Conservation (phyloP, 2,329 filamentous ascomycete species). For the Colletotrichum acutatum region DNA sequence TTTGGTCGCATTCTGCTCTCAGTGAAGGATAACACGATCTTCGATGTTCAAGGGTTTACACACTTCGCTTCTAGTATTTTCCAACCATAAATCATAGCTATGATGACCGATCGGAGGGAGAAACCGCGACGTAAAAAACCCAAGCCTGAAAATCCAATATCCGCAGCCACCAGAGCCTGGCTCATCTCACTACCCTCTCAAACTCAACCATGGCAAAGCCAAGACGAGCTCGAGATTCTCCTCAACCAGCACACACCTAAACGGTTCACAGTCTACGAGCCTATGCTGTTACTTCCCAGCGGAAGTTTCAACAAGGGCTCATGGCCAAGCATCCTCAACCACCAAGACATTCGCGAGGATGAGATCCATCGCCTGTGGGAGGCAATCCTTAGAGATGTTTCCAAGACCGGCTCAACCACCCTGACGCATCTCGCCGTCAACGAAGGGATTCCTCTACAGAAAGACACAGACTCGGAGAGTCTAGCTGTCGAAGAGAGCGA, state of each 20-base stretch:
- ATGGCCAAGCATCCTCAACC: slow-evolving; percentile 53
- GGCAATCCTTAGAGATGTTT: slow-evolving; percentile 59
- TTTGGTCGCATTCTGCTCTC: not conserved
- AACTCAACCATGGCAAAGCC: slow-evolving; percentile 12
- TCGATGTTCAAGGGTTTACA: not conserved
- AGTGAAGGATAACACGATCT: not conserved
- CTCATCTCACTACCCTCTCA: slow-evolving; percentile 40
- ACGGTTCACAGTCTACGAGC: slow-evolving; percentile 69
- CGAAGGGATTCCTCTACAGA: slow-evolving; percentile 67
- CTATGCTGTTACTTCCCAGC: slow-evolving; percentile 69
- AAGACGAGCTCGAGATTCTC: slow-evolving; percentile 43
- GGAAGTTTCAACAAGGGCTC: slow-evolving; percentile 61
- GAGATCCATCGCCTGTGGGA: slow-evolving; percentile 56
- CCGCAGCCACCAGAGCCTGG: slow-evolving; percentile 49
- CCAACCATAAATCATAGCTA: too few relatives aligned
- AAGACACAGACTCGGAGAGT: slow-evolving; percentile 2
- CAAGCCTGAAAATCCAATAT: slow-evolving; percentile 50
- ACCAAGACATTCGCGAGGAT: slow-evolving; percentile 36
- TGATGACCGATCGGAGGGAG: slow-evolving; percentile 26
- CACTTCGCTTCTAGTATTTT: not conserved
- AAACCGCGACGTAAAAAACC: slow-evolving; percentile 32
- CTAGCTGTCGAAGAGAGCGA: slow-evolving; percentile 48
- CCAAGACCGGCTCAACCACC: slow-evolving; percentile 48
- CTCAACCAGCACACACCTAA: slow-evolving; percentile 59
- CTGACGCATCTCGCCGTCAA: slow-evolving; percentile 71